Evolutionary conservation across 2,329 filamentous ascomycete genomes (phyloP), one percentile per base, ranked within the genome.

Genomic region (Shiraia sp.): DNA sequence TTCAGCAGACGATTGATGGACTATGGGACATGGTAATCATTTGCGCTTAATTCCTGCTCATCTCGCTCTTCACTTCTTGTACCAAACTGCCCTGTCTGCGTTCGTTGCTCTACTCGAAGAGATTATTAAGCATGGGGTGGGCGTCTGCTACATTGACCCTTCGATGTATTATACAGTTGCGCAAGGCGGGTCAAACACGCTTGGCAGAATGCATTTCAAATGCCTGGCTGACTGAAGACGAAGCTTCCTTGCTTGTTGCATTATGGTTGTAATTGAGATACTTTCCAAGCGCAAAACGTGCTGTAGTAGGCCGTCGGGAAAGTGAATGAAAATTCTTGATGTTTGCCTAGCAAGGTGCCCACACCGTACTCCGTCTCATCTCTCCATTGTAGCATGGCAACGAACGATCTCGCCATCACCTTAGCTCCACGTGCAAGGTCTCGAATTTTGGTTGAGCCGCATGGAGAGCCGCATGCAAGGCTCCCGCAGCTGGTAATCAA

Each of bases 371-470:
- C 19, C 19, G 19, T 22, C 8, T 22, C 19, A 22, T 34, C 25
- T 36, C 31, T 25, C 41, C 36, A 45, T 38, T 22, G 28, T 30
- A 22, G 16, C 40, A 36, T 40, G 22, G 25, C 19, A 9, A 17
- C 27, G 15, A 30, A 26, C n/a, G n/a, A 24, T 32, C 36, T 36
- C 25, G 28, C 34, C 19, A 40, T 32, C 13, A 30, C 30, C 24
- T 45, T 26, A 35, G 32, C 33, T 8, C 14, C 23, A 31, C 38
- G 35, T 46, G 49, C 47, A 33, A 28, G 28, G 36, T 45, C 37
- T 33, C 29, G 39, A 54, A 41, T 23, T 25, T 38, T 47, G 42
- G 41, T 53, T 53, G 41, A 47, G 49, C 51, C 47, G 41, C 45
- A 47, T 15, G 24, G n/a, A n/a, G n/a, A n/a, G n/a, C n/a, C n/a